Evolutionary conservation across 1,139 yeast genomes (phyloP), one percentile per base, ranked within the genome.

Genomic region (Taphrina populina): DNA sequence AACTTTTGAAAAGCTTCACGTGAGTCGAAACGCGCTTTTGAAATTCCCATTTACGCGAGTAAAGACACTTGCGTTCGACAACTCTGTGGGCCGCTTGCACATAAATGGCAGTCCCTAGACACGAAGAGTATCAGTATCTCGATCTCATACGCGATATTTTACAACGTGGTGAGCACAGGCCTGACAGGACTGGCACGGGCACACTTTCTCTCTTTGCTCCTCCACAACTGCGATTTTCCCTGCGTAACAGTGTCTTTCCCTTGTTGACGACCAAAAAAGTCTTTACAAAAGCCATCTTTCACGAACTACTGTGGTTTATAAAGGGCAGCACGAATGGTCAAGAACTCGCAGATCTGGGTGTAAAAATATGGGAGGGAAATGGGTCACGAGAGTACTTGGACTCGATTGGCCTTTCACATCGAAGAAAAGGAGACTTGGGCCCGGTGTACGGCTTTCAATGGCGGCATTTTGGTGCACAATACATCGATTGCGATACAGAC

Each of bases 381-480:
- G 98, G 98, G n/a, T 85, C 95, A 26, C 76, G 96, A 61, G 95
- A 88, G 70, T 92, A 80, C 69, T 74, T 92, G 58, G 97, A 92
- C 67, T 77, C 80, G 8, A 72, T 88, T 37, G 98, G 98, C 0
- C 76, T 92, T 47, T 76, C 77, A 0, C 76, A 86, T 59, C 81
- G 96, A 66, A 76, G 92, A 61, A 96, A 82, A 65, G 97, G 97
- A 57, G 99, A 92, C 70, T 72, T 92, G 64, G 99, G 99, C 0
- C 98, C 99, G 0, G 96, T 92, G 2, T 92, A 92, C 68, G 99
- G 99, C 0, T 92, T 94, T 72, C 99, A 92, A 71, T 92, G 99
- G 99, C 81, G 99, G 66, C 98, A 94, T 70, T 92, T 94, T 68
- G 98, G 98, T 27, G 98, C 98, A 2, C 80, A 84, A 62, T 92